Percentiles rank a stretch among this genome's conserved stretches.
Conservation (phyloP, 257 asterid species). For the Nicotiana attenuata region DNA sequence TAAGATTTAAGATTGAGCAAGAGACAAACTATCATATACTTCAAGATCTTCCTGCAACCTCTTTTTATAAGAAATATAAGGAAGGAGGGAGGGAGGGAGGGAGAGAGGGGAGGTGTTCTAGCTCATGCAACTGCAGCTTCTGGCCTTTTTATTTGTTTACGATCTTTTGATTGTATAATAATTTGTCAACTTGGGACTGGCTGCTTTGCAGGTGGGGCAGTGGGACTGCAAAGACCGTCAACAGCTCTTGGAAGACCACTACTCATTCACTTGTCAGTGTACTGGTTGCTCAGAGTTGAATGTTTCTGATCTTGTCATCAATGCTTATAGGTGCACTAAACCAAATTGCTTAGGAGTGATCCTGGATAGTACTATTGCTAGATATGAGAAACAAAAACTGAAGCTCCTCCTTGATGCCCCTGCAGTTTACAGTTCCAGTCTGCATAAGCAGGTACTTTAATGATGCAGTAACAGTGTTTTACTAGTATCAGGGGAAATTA, state of each 20-base stretch:
- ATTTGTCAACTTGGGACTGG: conserved; percentile 4
- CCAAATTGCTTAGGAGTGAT: conserved; percentile 71
- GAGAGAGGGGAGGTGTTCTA: not conserved
- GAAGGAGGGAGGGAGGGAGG: not conserved
- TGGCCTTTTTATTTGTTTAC: not conserved
- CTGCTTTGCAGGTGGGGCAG: conserved; percentile 69
- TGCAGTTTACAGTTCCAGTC: conserved; percentile 19
- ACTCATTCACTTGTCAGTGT: conserved; percentile 80
- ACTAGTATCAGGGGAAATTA: not conserved
- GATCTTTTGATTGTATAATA: not conserved
- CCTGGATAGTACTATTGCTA: conserved; percentile 39
- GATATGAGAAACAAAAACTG: conserved; percentile 54
- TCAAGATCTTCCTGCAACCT: not conserved
- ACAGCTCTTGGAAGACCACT: conserved; percentile 53
- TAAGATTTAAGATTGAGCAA: not conserved
- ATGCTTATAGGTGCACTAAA: conserved; percentile 57
- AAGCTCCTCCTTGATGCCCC: conserved; percentile 11
- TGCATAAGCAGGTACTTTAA: conserved; percentile 44
- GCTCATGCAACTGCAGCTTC: not conserved
- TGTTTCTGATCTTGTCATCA: conserved; percentile 67
- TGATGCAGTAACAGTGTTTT: not conserved
- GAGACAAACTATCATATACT: not conserved
- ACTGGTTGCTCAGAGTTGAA: conserved; percentile 63
- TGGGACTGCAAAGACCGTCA: conserved; percentile 58
- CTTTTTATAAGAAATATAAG: not conserved